Base-by-base conservation (phyloP, 345 rosid species). In the Brassica juncea region DNA sequence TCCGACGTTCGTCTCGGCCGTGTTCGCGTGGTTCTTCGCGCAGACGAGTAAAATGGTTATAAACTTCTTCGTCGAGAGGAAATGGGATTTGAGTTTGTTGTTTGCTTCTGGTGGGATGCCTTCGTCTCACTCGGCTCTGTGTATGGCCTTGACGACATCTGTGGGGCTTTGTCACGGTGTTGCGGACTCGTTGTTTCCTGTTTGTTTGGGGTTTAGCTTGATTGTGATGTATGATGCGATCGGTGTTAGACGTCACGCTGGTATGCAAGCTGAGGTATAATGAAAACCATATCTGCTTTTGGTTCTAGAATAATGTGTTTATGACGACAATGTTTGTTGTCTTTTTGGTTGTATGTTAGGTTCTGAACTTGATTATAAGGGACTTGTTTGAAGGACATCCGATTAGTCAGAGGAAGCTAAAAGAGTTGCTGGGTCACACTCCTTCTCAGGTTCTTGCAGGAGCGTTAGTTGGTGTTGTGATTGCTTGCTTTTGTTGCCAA, bases 251-350 rank as follows among this genome's bases (percentile, higher is more conserved):
- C 90, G 97, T 8, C 97, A 94, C 72, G 98, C 97, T 8, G 98
- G 98, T 58, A 90, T 94, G 93, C 98, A 94, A 82, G 98, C 98
- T 81, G 87, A 90, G 98, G 98, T 92, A 81, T 92, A 81, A 77
- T 32, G 5, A 8, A 8, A 15, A 67, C 39, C 55, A 34, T 4
- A 6, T 9, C 32, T 57, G 47, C 66, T 12, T 76, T 39, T 37
- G 12, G 1, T 4, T n/a, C 32, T 68, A 44, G 16, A 67, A 37
- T 21, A 10, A 39, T 67, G 10, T 32, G 64, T 68, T 70, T 23
- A 60, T 28, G 77, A 61, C 49, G 39, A 55, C 25, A 23, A 23
- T 23, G 25, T 23, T 23, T 64, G 62, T 30, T 59, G n/a, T 42
- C 14, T 62, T 16, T 0, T 39, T 78, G 6, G 23, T 61, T 23